Evolutionary conservation across 441 rosid species (phyloP), one percentile per base, ranked within the genome.

Genomic region (Jatropha podagrica): DNA sequence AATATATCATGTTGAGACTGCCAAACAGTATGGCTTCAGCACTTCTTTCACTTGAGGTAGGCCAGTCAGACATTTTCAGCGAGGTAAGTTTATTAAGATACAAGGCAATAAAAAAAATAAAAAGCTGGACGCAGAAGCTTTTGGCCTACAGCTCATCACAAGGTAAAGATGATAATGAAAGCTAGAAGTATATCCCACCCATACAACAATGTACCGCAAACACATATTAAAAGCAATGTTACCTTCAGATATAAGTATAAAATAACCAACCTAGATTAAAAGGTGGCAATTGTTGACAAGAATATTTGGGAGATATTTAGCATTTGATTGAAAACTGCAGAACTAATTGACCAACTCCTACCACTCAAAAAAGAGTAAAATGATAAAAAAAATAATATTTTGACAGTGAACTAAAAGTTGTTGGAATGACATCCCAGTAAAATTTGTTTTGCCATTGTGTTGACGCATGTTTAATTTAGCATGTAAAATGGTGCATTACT

Each of bases 11-110:
- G 66, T 64, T 44, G 27, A 62, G 65, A 59, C 51, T 48, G 64
- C 18, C 37, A 68, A 74, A 67, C 64, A 78, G 63, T 56, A 40
- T 23, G 52, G 66, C 37, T 69, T 58, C 60, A 51, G 59, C 27
- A 40, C 32, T 52, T 65, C 18, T 23, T 37, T 26, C 59, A 46
- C 49, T 55, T 23, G 32, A 56, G 40, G 8, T 38, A 67, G 17
- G 56, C 49, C 40, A 68, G 18, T 59, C 56, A 44, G 8, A 56
- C 63, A 71, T 18, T 7, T 65, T 27, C 7, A 55, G 52, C 38
- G 32, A 72, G 66, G 26, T 41, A 64, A 69, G 26, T 40, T 67
- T 61, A 37, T 67, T 15, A 8, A 26, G 48, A 60, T 56, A 60
- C 59, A 37, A 0, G 2, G 20, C 13, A 72, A 41, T 15, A 40